These are phyloP conservation scores for Scolecobasidium constrictum DNA, from an alignment of 2,329 filamentous ascomycete genomes.

Conservation along the genomic window DNA sequence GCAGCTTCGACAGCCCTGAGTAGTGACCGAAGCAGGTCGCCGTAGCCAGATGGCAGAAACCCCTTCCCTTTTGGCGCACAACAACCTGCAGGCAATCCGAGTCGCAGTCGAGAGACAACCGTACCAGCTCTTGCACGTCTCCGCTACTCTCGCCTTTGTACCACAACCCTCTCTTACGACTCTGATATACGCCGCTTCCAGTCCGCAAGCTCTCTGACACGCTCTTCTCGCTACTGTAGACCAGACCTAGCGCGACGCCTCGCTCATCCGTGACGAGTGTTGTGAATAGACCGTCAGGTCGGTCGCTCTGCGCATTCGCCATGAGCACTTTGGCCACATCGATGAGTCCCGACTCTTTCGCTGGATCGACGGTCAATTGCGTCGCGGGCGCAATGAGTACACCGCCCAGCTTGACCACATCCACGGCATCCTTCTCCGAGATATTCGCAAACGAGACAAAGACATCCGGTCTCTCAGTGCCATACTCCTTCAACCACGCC, in stretches of 20 bases:
- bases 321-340: slow-evolving; percentile 62
- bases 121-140: slow-evolving; percentile 81
- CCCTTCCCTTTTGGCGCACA: slow-evolving; percentile 76
- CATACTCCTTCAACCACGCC: slow-evolving; percentile 38
- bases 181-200: slow-evolving; percentile 82
- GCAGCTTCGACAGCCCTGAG: slow-evolving; percentile 68
- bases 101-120: slow-evolving; percentile 83
- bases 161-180: slow-evolving; percentile 90
- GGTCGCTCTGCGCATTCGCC: slow-evolving; percentile 67
- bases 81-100: slow-evolving; percentile 84
- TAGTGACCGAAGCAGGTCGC: slow-evolving; percentile 87
- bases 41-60: slow-evolving; percentile 90
- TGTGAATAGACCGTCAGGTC: slow-evolving; percentile 71
- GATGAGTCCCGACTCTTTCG: slow-evolving; percentile 48
- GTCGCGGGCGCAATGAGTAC: slow-evolving; percentile 67
- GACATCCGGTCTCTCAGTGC: slow-evolving; percentile 36
- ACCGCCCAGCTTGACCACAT: slow-evolving; percentile 32
- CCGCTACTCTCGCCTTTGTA: slow-evolving; percentile 93
- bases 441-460: slow-evolving; percentile 38
- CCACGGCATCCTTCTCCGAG: slow-evolving; percentile 27
- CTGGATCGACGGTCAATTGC: slow-evolving; percentile 53
- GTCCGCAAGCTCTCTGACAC: slow-evolving; percentile 77
- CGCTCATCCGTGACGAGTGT: slow-evolving; percentile 87
- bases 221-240: slow-evolving; percentile 90
- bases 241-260: slow-evolving; percentile 73